Base-by-base conservation (phyloP, 352 stramenopile genomes). In the Globisporangium spiculum region DNA sequence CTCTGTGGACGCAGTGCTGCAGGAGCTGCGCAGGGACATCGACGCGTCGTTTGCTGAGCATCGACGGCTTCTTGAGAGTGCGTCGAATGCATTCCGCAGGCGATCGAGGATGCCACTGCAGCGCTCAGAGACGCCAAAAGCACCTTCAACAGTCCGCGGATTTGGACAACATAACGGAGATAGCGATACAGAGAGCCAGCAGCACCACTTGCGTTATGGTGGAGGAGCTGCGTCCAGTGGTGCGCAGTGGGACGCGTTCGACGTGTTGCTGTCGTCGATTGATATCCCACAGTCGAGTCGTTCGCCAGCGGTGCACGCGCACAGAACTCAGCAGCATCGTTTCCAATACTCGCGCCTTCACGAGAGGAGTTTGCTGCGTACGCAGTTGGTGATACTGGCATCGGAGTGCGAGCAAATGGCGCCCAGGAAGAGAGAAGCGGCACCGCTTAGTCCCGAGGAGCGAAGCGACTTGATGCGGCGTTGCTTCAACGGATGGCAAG, bases 31-130 rank as follows among this genome's bases (percentile, higher is more conserved):
- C 8, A 2, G 41, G 24, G 63, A 68, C 36, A 62, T 68, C 16
- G 63, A 61, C 30, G 53, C 10, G 34, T 63, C 63, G 26, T 63
- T 68, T 48, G 63, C 53, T 6, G 63, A 46, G 1, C 52, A 63
- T n/a, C 63, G 55, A 2, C 63, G 44, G 22, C 52, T 56, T 14
- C 61, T 66, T 4, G 61, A 66, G 61, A 6, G 48, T 7, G 22
- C 24, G 3, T 27, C 48, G 34, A 63, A 24, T 38, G 55, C 27
- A 14, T 34, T 56, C 7, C 44, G 46, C 8, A 27, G 22, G 16
- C 20, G n/a, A 18, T 46, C 38, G 38, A 18, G 38, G 12, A 46
- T 46, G 12, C 38, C 10, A 46, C 38, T 46, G 38, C 22, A 64
- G 22, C 5, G 36, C 50, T 27, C 52, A 20, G 52, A 16, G 24